Evolutionary conservation across 352 stramenopile species (phyloP), one percentile per base, ranked within the genome.

Genomic region (Phytophthora chlamydospora): DNA sequence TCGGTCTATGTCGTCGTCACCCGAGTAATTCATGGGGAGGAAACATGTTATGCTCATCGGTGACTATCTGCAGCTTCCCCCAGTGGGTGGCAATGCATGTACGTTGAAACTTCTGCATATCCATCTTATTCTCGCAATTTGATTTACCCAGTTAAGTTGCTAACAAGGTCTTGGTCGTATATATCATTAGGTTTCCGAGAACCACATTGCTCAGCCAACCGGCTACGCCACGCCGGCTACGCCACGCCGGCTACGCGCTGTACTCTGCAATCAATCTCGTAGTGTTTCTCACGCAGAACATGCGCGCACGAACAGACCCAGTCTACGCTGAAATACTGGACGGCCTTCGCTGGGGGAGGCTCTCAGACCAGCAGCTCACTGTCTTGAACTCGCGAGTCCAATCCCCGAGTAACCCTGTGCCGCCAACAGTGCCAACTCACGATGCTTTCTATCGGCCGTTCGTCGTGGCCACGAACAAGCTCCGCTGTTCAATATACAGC

Each of bases 41-140:
- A 73, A 55, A 12, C 71, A 76, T 29, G 17, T 69, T 0, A 5
- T 74, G 2, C 9, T 79, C 0, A 31, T 40, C 32, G 62, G 60
- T 6, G 67, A 79, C 31, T 73, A 57, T 16, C 13, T 68, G 0
- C 70, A 78, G 11, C 24, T 78, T 1, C 66, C 53, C 6, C 54
- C 61, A 3, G 39, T 70, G 3, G 36, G 8, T 14, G 65, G 60
- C 6, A 2, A 14, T 34, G 42, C 47, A 35, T 72, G 57, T 75
- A 62, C 39, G n/a, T n/a, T n/a, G n/a, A n/a, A n/a, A n/a, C n/a
- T n/a, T n/a, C n/a, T n/a, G n/a, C n/a, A n/a, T n/a, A n/a, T n/a
- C n/a, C n/a, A n/a, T n/a, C n/a, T n/a, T n/a, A n/a, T n/a, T n/a
- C n/a, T n/a, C n/a, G n/a, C n/a, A n/a, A n/a, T n/a, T n/a, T n/a